Percentiles rank a stretch among this genome's conserved stretches.
These are phyloP conservation scores for Hypoxylon rubiginosum DNA, from an alignment of 2,329 filamentous ascomycete species.

Conservation along the genomic window DNA sequence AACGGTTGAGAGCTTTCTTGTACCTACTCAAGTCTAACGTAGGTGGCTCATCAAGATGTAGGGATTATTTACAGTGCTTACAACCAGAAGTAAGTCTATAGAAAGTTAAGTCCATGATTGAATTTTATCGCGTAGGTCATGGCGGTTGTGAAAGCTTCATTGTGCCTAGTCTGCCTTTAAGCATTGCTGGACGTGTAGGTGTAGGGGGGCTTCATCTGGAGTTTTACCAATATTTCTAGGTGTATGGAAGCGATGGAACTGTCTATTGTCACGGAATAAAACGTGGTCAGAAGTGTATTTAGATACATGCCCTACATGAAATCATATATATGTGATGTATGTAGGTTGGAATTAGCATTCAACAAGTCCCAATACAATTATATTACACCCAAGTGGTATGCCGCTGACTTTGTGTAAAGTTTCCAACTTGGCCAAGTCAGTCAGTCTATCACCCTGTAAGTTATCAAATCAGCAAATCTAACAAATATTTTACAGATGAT, in stretches of 20 bases:
- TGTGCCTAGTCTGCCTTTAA: not conserved
- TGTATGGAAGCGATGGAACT: too few relatives aligned
- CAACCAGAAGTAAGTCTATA: not conserved
- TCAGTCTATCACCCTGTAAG: too few relatives aligned
- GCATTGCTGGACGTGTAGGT: not conserved
- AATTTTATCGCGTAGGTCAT: too few relatives aligned
- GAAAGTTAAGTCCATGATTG: not conserved
- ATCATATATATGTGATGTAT: not conserved
- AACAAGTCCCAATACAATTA: too few relatives aligned
- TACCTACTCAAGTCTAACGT: not conserved
- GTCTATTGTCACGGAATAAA: not conserved
- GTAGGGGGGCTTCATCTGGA: too few relatives aligned
- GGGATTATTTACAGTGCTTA: not conserved
- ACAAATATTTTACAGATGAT: too few relatives aligned
- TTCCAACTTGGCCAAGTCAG: too few relatives aligned
- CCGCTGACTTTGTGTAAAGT: too few relatives aligned
- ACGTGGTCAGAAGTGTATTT: not conserved
- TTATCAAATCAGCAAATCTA: too few relatives aligned
- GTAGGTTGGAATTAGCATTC: not conserved
- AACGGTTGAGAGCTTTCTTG: not conserved
- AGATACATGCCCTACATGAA: not conserved
- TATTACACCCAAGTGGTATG: too few relatives aligned
- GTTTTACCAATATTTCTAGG: too few relatives aligned
- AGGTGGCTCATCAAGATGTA: slow-evolving; percentile 1
- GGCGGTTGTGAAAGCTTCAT: not conserved